Evolutionary conservation across 345 rosid species (phyloP), one percentile per base, ranked within the genome.

Genomic region (Erysimum cheiranthoides): DNA sequence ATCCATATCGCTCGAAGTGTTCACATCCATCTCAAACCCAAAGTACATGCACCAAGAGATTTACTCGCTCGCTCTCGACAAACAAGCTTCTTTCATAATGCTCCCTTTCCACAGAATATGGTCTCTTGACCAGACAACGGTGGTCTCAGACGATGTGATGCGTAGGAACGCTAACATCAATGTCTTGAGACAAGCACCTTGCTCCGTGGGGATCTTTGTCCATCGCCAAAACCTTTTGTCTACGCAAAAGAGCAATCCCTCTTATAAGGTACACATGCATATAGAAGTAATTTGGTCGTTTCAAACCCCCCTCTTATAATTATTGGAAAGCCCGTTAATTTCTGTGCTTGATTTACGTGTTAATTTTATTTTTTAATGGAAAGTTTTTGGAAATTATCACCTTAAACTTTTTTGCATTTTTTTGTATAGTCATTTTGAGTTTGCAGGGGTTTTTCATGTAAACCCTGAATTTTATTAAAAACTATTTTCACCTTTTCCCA

Each of bases 21-120:
- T 79, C 61, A 79, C 79, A 13, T 74, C 79, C 27, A 46, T 79
- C 61, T 79, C 82, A 21, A 61, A 58, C 25, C 76, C 80, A 4
- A 71, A 70, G 43, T 58, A 85, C 16, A 86, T 87, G 95, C 80
- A 86, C 6, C 85, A 87, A 38, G 94, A 85, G 43, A 78, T 86
- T 18, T 78, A 85, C 76, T 58, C 74, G 3, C 85, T 86, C 3
- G 88, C 94, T 30, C 76, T 79, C 6, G 87, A 87, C 63, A 82
- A 74, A 18, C 63, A 50, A 6, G 58, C 85, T 28, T 79, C 83
- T n/a, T 65, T 87, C 14, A 79, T 89, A n/a, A 42, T 89, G 38
- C 78, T 85, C 3, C 95, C 92, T 17, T 86, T 87, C 66, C 92
- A 87, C 35, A 39, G 70, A 12, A 81, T 47, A 71, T 86, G 92